These are phyloP conservation scores for Pseudogymnoascus sp. DNA, from an alignment of 2,329 filamentous ascomycete species.

Conservation along the genomic window DNA sequence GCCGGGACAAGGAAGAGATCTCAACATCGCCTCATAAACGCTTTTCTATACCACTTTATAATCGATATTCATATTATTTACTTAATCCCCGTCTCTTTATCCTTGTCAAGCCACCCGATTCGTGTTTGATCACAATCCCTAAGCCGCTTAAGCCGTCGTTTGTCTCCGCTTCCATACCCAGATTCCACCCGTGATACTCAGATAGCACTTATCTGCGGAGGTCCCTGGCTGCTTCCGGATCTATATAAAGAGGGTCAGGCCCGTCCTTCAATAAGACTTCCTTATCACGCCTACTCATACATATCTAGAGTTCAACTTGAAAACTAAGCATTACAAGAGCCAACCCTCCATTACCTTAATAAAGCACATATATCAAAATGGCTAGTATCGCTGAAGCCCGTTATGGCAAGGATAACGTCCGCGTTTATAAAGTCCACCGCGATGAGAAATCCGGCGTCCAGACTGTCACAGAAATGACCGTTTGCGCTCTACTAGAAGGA, in stretches of 20 bases:
- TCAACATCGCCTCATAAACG: slow-evolving; percentile 7
- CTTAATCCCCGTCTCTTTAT: slow-evolving; percentile 2
- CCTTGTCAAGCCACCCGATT: background rate
- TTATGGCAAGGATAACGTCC: slow-evolving; percentile 97
- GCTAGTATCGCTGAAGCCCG: slow-evolving; percentile 54
- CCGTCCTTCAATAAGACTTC: background rate
- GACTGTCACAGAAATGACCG: slow-evolving; percentile 88
- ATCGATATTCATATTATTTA: background rate
- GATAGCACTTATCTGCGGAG: background rate
- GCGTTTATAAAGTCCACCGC: slow-evolving; percentile 87
- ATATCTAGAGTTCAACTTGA: background rate
- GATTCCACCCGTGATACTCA: background rate
- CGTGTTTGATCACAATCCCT: background rate
- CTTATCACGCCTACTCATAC: background rate
- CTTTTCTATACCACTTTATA: background rate
- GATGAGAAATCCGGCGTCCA: slow-evolving; percentile 70
- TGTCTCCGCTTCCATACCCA: slow-evolving; percentile 2
- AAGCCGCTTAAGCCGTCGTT: background rate
- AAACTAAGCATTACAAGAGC: background rate
- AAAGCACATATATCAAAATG: slow-evolving; percentile 33
- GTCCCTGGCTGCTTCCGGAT: background rate
- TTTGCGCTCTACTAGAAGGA: slow-evolving; percentile 86
- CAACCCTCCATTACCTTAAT: background rate
- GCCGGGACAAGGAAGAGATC: background rate
- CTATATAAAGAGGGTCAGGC: slow-evolving; percentile 2